Conservation (phyloP, 768 basidiomycete species). For the Calocybe gangraenosa region DNA sequence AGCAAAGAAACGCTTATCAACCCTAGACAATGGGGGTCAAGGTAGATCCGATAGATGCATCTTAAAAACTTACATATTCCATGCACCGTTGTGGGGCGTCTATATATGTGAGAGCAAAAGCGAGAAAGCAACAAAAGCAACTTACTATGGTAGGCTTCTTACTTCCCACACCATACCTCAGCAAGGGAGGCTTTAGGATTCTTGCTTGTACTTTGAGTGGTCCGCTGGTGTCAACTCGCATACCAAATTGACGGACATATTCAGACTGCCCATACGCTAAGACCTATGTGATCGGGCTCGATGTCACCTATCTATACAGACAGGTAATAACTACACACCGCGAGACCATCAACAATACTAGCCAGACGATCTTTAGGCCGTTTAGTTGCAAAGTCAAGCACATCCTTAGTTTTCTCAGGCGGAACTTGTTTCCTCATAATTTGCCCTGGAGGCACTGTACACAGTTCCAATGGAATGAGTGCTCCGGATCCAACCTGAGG, state of each 20-base stretch:
- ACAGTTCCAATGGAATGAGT: conserved; percentile 59
- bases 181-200: conserved; percentile 56
- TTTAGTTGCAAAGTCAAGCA: conserved; percentile 66
- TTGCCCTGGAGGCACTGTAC: conserved; percentile 54
- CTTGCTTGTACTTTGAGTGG: conserved; percentile 61
- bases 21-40: conserved; percentile 34
- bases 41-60: background rate
- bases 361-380: conserved; percentile 49
- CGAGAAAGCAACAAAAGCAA: conserved; percentile 2
- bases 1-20: conserved; percentile 66
- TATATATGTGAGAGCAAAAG: conserved; percentile 19
- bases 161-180: conserved; percentile 61
- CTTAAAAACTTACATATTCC: conserved; percentile 64
- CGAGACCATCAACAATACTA: conserved; percentile 51
- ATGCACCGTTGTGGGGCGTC: conserved; percentile 63
- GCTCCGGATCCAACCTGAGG: conserved; percentile 57
- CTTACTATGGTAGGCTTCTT: conserved; percentile 56
- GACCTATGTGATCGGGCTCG: conserved; percentile 35
- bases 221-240: conserved; percentile 49
- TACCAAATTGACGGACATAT: conserved; percentile 71
- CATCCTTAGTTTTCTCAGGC: conserved; percentile 57
- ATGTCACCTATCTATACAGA: background rate
- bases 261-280: conserved; percentile 70
- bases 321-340: conserved; percentile 28
- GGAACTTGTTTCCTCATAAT: conserved; percentile 73